These are phyloP conservation scores for Rutidosis leptorrhynchoides DNA, from an alignment of 129 eudicot species.

Conservation along the genomic window DNA sequence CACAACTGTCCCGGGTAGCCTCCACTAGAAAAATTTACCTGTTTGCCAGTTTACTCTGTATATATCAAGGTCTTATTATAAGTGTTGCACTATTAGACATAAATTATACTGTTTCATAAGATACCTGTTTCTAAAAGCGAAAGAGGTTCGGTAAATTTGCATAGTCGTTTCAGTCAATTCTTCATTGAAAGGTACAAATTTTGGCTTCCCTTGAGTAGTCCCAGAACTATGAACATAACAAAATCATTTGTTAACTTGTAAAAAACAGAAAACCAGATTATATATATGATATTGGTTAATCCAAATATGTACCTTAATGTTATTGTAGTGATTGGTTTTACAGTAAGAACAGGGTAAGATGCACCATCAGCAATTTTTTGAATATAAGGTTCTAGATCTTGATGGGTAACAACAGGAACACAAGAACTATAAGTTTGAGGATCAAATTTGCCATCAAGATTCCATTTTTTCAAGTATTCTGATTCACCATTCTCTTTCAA, in stretches of 20 bases:
- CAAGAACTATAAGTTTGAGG: conserved; percentile 47
- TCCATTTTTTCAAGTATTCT: conserved; percentile 59
- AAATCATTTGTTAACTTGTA: neutral
- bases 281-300: neutral
- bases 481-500: conserved; percentile 57
- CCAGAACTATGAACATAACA: conserved; percentile 48
- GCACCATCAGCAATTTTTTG: conserved; percentile 64
- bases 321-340: conserved; percentile 57
- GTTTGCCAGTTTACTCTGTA: no score
- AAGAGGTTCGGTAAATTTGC: conserved; percentile 62
- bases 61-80: no score
- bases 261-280: neutral
- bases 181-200: conserved; percentile 72
- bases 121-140: conserved; percentile 36
- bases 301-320: conserved; percentile 47
- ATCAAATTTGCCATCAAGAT: conserved; percentile 61
- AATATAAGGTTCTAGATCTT: conserved; percentile 73
- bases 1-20: no score
- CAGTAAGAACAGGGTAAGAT: conserved; percentile 49
- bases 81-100: neutral
- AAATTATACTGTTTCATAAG: neutral
- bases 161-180: conserved; percentile 55
- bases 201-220: conserved; percentile 75
- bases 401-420: conserved; percentile 69
- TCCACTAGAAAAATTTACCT: no score